Percentiles rank a stretch among this genome's conserved stretches.
These are phyloP conservation scores for Ilex paraguariensis DNA, from an alignment of 305 asterid species.

Conservation along the genomic window DNA sequence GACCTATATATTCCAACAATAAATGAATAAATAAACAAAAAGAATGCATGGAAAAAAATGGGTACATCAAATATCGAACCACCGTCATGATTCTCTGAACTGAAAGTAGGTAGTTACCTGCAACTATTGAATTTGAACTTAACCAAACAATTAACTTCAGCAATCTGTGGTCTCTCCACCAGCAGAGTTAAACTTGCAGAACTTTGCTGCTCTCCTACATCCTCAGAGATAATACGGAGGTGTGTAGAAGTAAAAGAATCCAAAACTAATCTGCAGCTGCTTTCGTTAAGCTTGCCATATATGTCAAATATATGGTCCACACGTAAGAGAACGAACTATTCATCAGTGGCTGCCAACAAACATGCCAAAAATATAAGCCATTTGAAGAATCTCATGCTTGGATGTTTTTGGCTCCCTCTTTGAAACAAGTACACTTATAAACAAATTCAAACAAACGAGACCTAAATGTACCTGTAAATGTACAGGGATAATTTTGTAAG, in stretches of 20 bases:
- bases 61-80: too few relatives aligned
- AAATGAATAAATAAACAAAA: too few relatives aligned
- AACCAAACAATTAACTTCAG: too few relatives aligned
- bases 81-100: too few relatives aligned
- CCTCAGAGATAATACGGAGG: not conserved
- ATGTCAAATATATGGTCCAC: constrained; percentile 83
- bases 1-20: too few relatives aligned
- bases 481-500: constrained; percentile 76
- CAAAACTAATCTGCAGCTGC: constrained; percentile 34
- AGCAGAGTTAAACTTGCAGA: too few relatives aligned
- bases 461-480: constrained; percentile 64
- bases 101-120: too few relatives aligned
- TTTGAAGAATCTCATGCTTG: not conserved
- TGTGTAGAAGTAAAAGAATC: not conserved
- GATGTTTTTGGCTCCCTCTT: not conserved
- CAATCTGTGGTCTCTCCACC: too few relatives aligned
- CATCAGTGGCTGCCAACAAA: constrained; percentile 58
- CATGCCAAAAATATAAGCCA: not conserved
- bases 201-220: too few relatives aligned
- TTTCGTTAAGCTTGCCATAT: constrained; percentile 75
- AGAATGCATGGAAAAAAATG: too few relatives aligned
- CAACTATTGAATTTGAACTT: too few relatives aligned
- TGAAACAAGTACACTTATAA: not conserved
- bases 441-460: constrained; percentile 5
- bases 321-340: constrained; percentile 65